Percentiles rank a stretch among this genome's conserved stretches.
Conservation (phyloP, 805 yeast species). For the Torulaspora gathmanii region DNA sequence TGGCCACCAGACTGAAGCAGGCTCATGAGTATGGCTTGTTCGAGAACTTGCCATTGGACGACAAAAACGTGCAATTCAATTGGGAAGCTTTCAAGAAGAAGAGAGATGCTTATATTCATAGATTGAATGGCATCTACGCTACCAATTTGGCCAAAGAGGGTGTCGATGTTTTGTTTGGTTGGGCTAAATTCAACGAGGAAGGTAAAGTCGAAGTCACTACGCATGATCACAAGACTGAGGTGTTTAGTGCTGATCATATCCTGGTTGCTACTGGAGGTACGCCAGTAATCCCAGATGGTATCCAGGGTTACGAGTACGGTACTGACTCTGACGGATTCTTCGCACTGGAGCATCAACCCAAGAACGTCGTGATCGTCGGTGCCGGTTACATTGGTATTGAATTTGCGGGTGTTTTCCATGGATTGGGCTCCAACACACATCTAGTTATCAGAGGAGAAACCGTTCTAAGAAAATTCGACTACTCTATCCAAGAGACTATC, state of each 20-base stretch:
- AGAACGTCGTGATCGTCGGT: constrained; percentile 90
- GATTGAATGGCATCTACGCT: constrained; percentile 91
- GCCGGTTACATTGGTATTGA: constrained; percentile 98
- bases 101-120: constrained; percentile 84
- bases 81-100: constrained; percentile 80
- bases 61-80: constrained; percentile 57
- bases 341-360: constrained; percentile 74
- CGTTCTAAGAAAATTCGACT: constrained; percentile 84
- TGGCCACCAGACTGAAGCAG: constrained; percentile 68
- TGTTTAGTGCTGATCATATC: constrained; percentile 73
- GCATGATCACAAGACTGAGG: constrained; percentile 53
- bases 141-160: constrained; percentile 82
- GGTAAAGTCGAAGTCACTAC: constrained; percentile 76
- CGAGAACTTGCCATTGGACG: constrained; percentile 48
- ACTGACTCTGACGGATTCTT: constrained; percentile 90
- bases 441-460: constrained; percentile 87
- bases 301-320: constrained; percentile 81
- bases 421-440: constrained; percentile 81
- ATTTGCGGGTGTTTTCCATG: constrained; percentile 89
- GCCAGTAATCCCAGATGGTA: constrained; percentile 59
- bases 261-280: constrained; percentile 93
- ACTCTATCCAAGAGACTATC: constrained; percentile 67
- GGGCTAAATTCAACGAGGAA: constrained; percentile 67
- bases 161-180: constrained; percentile 82
- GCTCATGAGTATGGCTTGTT: constrained; percentile 82